Evolutionary conservation across 805 yeast species (phyloP), one percentile per base, ranked within the genome.

Genomic region (Kazachstania bromeliacearum): DNA sequence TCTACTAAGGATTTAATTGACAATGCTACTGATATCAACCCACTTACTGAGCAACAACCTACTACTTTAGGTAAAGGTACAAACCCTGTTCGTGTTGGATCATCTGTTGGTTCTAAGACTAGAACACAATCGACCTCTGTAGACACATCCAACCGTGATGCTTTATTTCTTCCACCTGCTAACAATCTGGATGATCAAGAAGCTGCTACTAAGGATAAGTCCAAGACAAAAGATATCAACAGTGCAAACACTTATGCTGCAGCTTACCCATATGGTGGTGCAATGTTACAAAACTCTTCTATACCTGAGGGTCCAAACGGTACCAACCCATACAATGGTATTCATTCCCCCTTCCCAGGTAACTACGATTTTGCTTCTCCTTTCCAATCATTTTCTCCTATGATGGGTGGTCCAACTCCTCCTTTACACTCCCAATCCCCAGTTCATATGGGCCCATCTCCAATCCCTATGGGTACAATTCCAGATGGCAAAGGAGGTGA

Each of bases 261-360:
- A 12, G 60, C 58, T 9, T 51, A 51, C 19, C 57, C 62, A n/a
- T 54, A 53, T 21, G 57, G 53, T 10, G 59, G 60, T 10, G 57
- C 60, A 6, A 35, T 53, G 27, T 36, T 53, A 35, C 60, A 51
- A 36, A 60, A 60, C 12, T 53, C 46, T 28, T 53, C 55, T 7
- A 44, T 51, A 7, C 32, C 51, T 13, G 42, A 53, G 13, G 55
- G 53, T n/a, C 53, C 46, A 24, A 48, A 40, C 24, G 44, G 45
- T 12, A 51, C 50, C 7, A 31, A 15, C 10, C 34, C 36, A 26
- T 46, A 40, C 7, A 47, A 47, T 41, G 52, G 54, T 3, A 46
- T 53, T 7, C 53, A 50, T 23, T 56, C 61, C 7, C 56, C 58
- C 12, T 58, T 57, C 36, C 53, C 55, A 12, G 57, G 56, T 4